Percentiles rank a stretch among this genome's conserved stretches.
These are phyloP conservation scores for Diaporthe vaccinii DNA, from an alignment of 2,329 filamentous ascomycete species.

Conservation along the genomic window DNA sequence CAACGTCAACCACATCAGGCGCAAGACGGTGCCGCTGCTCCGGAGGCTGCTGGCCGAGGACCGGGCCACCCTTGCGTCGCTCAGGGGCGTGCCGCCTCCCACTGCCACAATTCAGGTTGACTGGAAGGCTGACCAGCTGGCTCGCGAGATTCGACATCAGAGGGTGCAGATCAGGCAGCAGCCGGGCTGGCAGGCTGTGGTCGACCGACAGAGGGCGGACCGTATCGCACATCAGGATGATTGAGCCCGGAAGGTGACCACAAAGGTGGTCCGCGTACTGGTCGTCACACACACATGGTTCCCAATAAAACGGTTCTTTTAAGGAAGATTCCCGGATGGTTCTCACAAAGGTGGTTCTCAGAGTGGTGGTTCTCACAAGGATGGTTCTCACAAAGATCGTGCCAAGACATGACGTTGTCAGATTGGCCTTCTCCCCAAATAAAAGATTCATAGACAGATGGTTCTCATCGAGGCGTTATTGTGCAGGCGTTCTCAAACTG, in stretches of 20 bases:
- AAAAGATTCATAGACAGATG: not conserved
- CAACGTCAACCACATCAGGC: not conserved
- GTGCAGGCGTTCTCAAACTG: not conserved
- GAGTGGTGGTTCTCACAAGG: not conserved
- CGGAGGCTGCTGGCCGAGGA: not conserved
- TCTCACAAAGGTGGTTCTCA: not conserved
- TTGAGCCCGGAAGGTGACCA: not conserved
- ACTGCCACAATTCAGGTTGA: accelerated
- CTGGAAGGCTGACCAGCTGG: not conserved
- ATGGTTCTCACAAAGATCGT: not conserved
- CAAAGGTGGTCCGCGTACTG: not conserved
- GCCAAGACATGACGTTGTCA: not conserved
- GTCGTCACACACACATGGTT: not conserved
- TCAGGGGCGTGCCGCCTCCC: not conserved
- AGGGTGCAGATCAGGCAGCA: not conserved
- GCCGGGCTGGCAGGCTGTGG: not conserved
- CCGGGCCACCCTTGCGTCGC: too few species aligned
- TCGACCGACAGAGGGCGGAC: not conserved
- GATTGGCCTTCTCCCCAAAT: not conserved
- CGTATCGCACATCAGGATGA: not conserved
- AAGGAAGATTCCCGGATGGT: not conserved
- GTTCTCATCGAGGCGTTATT: not conserved
- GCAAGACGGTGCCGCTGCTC: not conserved
- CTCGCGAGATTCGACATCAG: not conserved
- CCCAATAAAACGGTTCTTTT: too few species aligned